Evolutionary conservation across 2,329 filamentous ascomycete genomes (phyloP).

Genomic region (Ophiosphaerella herpotricha): DNA sequence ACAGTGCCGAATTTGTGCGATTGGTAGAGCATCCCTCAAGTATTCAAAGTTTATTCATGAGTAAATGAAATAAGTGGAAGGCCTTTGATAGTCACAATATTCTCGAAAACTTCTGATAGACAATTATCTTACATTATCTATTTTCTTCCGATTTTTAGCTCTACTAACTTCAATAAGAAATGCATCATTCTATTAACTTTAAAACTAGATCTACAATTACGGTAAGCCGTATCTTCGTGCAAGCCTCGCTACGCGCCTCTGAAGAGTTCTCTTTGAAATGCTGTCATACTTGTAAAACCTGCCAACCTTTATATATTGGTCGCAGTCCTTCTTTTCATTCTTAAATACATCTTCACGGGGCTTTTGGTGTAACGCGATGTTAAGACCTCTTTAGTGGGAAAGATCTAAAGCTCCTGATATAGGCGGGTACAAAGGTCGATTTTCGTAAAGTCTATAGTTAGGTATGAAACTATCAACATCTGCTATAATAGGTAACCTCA

Average conservation of each 20-base stretch:
- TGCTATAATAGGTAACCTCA: too few relatives aligned
- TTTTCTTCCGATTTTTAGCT: neutral
- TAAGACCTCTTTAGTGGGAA: too few relatives aligned
- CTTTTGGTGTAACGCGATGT: neutral
- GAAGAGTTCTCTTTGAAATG: neutral
- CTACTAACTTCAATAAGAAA: neutral
- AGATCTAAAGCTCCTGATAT: too few relatives aligned
- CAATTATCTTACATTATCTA: too few relatives aligned
- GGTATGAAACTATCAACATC: too few relatives aligned
- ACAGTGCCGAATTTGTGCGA: slow-evolving; percentile 3
- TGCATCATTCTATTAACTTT: neutral
- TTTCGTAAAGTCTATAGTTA: too few relatives aligned
- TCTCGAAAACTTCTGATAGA: too few relatives aligned
- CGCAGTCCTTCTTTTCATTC: neutral
- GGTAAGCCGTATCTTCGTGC: neutral
- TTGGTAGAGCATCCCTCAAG: slow-evolving; percentile 1
- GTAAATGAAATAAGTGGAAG: neutral
- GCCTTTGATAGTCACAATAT: too few relatives aligned
- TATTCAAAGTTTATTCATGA: neutral
- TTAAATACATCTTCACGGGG: neutral
- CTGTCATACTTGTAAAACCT: neutral
- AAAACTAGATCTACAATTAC: neutral
- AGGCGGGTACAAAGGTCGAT: too few relatives aligned
- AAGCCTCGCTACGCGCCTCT: neutral
- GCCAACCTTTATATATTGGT: neutral